These are phyloP conservation scores for Agrocybe pediades DNA, from an alignment of 768 basidiomycete genomes.

Conservation along the genomic window DNA sequence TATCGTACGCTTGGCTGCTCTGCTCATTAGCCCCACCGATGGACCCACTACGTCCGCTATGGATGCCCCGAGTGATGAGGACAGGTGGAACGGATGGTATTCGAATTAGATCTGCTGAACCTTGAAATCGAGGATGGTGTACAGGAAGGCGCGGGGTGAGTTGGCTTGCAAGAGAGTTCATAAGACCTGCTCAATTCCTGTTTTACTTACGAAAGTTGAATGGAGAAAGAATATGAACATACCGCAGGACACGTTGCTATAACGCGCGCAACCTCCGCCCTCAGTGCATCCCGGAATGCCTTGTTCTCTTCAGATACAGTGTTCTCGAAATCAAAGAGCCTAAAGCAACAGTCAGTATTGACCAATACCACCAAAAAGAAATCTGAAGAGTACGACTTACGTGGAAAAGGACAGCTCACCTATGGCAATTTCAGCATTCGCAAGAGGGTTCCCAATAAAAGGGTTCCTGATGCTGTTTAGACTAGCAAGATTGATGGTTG, in stretches of 20 bases:
- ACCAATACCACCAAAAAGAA: background rate
- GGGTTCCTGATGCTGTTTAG: conserved; percentile 75
- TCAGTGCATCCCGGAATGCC: conserved; percentile 45
- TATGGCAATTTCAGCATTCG: conserved; percentile 59
- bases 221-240: background rate
- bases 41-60: conserved; percentile 73
- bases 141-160: conserved; percentile 61
- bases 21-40: conserved; percentile 59
- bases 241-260: conserved; percentile 77
- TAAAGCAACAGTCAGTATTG: conserved; percentile 8
- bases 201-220: too few species aligned
- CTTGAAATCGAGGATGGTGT: conserved; percentile 58
- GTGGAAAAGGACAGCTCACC: conserved; percentile 57
- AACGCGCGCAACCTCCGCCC: conserved; percentile 75
- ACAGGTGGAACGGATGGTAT: conserved; percentile 54
- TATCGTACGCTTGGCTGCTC: conserved; percentile 41
- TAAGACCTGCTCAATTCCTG: conserved; percentile 66
- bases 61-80: conserved; percentile 61
- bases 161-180: conserved; percentile 57
- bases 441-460: conserved; percentile 79
- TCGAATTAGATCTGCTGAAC: conserved; percentile 35
- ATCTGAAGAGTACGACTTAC: conserved; percentile 36
- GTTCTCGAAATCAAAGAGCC: conserved; percentile 60
- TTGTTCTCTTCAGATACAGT: conserved; percentile 25
- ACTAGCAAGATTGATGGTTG: conserved; percentile 25